phyloP scores from a whole-genome alignment of 768 basidiomycete genomes.

The Tylopilus plumbeoviolaceoides region DNA sequence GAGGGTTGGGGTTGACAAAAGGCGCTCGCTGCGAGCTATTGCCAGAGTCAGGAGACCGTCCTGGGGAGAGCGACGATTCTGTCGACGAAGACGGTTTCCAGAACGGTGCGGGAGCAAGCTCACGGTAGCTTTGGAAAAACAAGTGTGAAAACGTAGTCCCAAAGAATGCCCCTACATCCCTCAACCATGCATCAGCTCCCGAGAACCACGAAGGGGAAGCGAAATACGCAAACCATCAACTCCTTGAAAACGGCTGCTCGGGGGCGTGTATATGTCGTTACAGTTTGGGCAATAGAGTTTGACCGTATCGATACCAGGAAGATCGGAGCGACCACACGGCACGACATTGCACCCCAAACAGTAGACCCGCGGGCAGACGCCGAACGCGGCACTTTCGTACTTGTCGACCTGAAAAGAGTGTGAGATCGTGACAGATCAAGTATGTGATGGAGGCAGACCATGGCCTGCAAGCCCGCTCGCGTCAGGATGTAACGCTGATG shows the following conservation, averaged over 20 bases:
- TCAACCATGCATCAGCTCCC: conserved; percentile 16
- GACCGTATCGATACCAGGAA: conserved; percentile 95
- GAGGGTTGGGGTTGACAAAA: conserved; percentile 83
- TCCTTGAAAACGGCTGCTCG: conserved; percentile 91
- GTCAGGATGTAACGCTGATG: conserved; percentile 98
- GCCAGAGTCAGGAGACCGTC: conserved; percentile 50
- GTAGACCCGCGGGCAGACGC: conserved; percentile 92
- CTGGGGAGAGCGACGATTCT: conserved; percentile 49
- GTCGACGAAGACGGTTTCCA: conserved; percentile 68
- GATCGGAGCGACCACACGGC: conserved; percentile 92
- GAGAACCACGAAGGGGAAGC: conserved; percentile 4
- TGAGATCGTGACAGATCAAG: conserved; percentile 18
- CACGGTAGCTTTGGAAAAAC: conserved; percentile 97
- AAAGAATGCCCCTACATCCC: conserved; percentile 85
- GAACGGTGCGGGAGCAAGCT: conserved; percentile 91
- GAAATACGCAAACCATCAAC: conserved; percentile 70
- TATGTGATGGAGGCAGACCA: conserved; percentile 52
- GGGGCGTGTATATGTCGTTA: conserved; percentile 94
- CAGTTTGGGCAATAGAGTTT: conserved; percentile 98
- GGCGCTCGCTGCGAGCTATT: conserved; percentile 48
- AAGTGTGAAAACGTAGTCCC: conserved; percentile 98
- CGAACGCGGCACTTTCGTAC: conserved; percentile 89
- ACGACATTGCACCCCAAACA: conserved; percentile 87
- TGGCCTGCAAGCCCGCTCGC: conserved; percentile 86
- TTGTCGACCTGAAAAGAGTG: conserved; percentile 72